These are phyloP conservation scores for Ochromonadaceae sp. DNA, from an alignment of 352 stramenopile species.

Conservation along the genomic window DNA sequence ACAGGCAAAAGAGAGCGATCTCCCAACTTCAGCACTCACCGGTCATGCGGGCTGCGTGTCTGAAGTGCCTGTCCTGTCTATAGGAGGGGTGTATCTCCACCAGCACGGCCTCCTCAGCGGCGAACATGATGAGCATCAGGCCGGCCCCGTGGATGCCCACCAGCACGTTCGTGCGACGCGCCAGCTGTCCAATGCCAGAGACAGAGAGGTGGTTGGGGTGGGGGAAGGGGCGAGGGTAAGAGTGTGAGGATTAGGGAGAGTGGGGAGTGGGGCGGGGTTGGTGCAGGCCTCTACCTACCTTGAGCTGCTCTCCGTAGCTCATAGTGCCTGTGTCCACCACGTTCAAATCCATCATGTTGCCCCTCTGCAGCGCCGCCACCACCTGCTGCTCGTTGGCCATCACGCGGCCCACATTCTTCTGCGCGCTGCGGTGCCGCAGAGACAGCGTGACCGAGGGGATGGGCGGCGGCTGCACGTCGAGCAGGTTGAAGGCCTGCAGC, in stretches of 20 bases:
- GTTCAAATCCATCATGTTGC: conserved; percentile 19
- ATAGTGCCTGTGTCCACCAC: conserved; percentile 23
- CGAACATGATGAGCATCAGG: conserved; percentile 30
- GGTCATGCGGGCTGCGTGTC: conserved; percentile 20
- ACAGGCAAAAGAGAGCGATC: not conserved
- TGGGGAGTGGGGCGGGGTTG: too few species aligned
- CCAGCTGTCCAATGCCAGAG: too few species aligned
- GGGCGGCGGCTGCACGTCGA: conserved; percentile 7
- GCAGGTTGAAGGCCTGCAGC: conserved; percentile 14
- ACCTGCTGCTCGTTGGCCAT: conserved; percentile 19
- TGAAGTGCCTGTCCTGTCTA: conserved; percentile 21
- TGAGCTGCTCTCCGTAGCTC: conserved; percentile 23
- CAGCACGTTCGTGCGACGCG: conserved; percentile 22
- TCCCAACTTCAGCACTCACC: not conserved
- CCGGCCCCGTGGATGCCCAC: conserved; percentile 26
- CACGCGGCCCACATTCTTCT: conserved; percentile 20
- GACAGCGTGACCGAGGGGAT: conserved; percentile 17
- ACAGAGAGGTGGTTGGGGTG: too few species aligned
- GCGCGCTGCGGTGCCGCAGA: conserved; percentile 9
- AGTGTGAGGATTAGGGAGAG: too few species aligned
- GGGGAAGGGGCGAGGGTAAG: too few species aligned
- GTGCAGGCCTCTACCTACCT: not conserved
- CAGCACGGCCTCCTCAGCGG: conserved; percentile 25
- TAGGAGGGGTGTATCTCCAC: conserved; percentile 28
- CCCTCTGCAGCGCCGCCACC: not conserved